A percentile compares a stretch with the other conserved stretches of the same genome.
Conservation (phyloP, 2,329 filamentous ascomycete species). For the Aspergillus tamarii region DNA sequence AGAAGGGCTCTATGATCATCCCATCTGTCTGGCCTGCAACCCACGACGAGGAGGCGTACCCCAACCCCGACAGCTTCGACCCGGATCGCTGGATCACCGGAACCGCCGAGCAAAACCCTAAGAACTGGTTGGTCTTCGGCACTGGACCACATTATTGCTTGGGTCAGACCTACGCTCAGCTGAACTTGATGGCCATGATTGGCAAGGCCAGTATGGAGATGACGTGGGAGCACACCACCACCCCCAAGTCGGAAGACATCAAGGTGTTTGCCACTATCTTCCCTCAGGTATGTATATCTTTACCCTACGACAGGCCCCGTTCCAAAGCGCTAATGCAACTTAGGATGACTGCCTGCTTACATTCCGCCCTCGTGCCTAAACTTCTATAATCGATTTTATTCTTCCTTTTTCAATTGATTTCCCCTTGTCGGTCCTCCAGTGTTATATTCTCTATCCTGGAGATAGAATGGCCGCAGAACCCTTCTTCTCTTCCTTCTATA, state of each 20-base stretch:
- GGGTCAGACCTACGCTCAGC: slow-evolving; percentile 86
- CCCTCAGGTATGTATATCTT: slow-evolving; percentile 68
- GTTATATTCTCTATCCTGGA: slow-evolving; percentile 27
- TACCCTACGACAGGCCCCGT: not conserved
- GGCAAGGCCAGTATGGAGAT: slow-evolving; percentile 86
- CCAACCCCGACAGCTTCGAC: slow-evolving; percentile 84
- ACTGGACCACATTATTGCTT: slow-evolving; percentile 96
- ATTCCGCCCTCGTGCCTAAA: slow-evolving; percentile 58
- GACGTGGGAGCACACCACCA: slow-evolving; percentile 88
- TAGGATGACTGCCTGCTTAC: slow-evolving; percentile 83
- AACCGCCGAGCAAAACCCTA: slow-evolving; percentile 84
- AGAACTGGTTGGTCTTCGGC: slow-evolving; percentile 97
- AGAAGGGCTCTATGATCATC: slow-evolving; percentile 93
- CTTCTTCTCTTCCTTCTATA: slow-evolving; percentile 15
- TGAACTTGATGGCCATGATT: slow-evolving; percentile 86
- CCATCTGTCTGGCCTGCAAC: slow-evolving; percentile 88
- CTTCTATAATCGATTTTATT: not conserved
- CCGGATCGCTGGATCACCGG: slow-evolving; percentile 91
- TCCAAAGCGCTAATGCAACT: slow-evolving; percentile 26
- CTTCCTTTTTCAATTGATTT: not conserved
- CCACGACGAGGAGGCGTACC: slow-evolving; percentile 89
- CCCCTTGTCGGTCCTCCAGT: slow-evolving; percentile 12
- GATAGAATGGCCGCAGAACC: slow-evolving; percentile 25
- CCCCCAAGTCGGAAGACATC: slow-evolving; percentile 85
- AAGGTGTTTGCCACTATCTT: slow-evolving; percentile 99